Conservation (phyloP, 169 alveolate species). For the Fabrea salina region DNA sequence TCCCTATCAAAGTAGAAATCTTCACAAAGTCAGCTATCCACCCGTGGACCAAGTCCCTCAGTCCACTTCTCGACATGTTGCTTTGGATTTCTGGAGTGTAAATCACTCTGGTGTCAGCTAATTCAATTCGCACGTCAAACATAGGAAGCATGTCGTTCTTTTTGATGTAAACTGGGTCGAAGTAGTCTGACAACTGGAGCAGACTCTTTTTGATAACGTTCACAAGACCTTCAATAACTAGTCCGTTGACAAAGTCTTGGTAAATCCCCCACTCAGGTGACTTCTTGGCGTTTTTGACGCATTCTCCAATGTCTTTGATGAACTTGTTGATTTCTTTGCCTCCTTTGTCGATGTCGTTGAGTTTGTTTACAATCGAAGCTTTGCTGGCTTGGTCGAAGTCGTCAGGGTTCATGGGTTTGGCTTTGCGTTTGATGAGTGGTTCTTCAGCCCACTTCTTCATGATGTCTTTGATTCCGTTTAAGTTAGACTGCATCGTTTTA, state of each 20-base stretch:
- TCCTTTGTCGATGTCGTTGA: conserved; percentile 68
- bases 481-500: conserved; percentile 82
- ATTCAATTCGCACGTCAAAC: conserved; percentile 86
- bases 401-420: conserved; percentile 85
- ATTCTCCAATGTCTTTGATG: conserved; percentile 87
- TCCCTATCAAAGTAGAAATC: conserved; percentile 74
- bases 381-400: conserved; percentile 77
- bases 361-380: conserved; percentile 57
- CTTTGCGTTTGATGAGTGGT: conserved; percentile 75
- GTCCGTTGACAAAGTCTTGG: conserved; percentile 81
- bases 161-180: conserved; percentile 79
- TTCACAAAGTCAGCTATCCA: conserved; percentile 85
- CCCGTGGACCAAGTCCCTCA: conserved; percentile 79
- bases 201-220: conserved; percentile 77
- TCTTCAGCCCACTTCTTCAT: conserved; percentile 72
- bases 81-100: conserved; percentile 83
- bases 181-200: conserved; percentile 77
- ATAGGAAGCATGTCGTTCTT: conserved; percentile 83
- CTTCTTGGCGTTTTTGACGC: conserved; percentile 86
- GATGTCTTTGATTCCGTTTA: conserved; percentile 62
- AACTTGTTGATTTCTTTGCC: conserved; percentile 86
- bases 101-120: conserved; percentile 71
- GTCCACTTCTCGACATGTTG: conserved; percentile 58
- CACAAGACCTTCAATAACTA: conserved; percentile 88
- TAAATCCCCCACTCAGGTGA: conserved; percentile 86